Percentiles rank a stretch among this genome's conserved stretches.
Evolutionary conservation across 371 early-diverging fungal species (phyloP).

Genomic region (Apophysomyces ossiformis): DNA sequence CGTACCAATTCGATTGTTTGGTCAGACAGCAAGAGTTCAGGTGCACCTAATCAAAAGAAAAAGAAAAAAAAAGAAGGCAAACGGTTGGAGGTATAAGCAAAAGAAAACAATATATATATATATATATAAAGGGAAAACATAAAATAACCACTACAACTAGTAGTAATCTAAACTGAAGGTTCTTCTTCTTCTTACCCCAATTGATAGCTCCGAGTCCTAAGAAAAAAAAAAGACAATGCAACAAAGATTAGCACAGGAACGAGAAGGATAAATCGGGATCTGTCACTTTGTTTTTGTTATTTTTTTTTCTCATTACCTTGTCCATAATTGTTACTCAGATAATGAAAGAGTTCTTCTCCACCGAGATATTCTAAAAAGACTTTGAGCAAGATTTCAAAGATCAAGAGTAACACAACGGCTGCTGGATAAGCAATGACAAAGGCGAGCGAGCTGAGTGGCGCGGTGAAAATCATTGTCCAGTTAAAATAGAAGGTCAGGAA

Average conservation of each 20-base stretch:
- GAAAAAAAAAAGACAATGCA: neutral
- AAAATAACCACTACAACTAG: no score
- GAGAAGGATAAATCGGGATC: neutral
- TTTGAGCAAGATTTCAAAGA: conserved; percentile 25
- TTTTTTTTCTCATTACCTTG: conserved; percentile 16
- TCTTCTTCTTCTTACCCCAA: conserved; percentile 27
- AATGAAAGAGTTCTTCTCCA: conserved; percentile 19
- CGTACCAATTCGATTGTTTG: conserved; percentile 17
- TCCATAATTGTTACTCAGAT: conserved; percentile 21
- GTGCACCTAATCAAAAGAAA: conserved; percentile 13
- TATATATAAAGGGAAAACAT: no score
- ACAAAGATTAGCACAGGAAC: neutral
- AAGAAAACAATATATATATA: no score
- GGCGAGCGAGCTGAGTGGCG: conserved; percentile 30
- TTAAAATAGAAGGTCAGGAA: conserved; percentile 38
- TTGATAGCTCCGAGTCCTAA: conserved; percentile 29
- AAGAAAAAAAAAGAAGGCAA: neutral
- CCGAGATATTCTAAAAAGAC: conserved; percentile 29
- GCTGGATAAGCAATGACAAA: conserved; percentile 23
- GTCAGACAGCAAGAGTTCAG: conserved; percentile 22
- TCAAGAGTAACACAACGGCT: conserved; percentile 21
- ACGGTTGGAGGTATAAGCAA: neutral
- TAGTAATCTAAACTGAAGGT: neutral
- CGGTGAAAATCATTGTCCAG: conserved; percentile 23
- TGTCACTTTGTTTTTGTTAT: neutral